A percentile compares a stretch with the other conserved stretches of the same genome.
phyloP scores from a whole-genome alignment of 768 basidiomycete genomes.

The Tricholoma sp. region DNA sequence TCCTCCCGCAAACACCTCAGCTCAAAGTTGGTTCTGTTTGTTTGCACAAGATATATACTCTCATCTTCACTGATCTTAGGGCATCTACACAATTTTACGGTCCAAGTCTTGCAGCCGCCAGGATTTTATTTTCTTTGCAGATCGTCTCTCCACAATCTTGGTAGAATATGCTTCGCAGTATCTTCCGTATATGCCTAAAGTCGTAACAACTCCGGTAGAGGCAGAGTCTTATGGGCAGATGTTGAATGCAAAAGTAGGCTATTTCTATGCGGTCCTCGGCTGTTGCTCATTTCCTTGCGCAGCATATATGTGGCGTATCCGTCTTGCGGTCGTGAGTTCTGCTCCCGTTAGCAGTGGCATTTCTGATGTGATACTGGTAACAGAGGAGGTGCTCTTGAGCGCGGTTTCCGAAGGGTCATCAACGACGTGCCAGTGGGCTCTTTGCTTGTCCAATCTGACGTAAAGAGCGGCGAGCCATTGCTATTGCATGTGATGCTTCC shows the following conservation, averaged over 20 bases:
- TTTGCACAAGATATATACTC: neutral
- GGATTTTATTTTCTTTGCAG: slow-evolving; percentile 92
- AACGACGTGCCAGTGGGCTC: slow-evolving; percentile 85
- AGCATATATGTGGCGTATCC: slow-evolving; percentile 84
- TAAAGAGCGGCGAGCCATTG: slow-evolving; percentile 79
- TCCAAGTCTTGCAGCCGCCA: slow-evolving; percentile 65
- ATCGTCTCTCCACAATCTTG: slow-evolving; percentile 79
- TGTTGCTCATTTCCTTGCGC: neutral
- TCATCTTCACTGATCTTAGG: slow-evolving; percentile 37
- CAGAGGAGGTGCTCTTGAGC: slow-evolving; percentile 87
- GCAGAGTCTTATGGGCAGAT: slow-evolving; percentile 54
- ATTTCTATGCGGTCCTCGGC: neutral
- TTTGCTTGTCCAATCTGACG: slow-evolving; percentile 86
- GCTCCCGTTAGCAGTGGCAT: neutral
- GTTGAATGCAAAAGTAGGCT: slow-evolving; percentile 52
- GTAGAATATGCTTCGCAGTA: slow-evolving; percentile 81
- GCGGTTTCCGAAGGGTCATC: slow-evolving; percentile 85
- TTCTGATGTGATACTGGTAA: slow-evolving; percentile 5
- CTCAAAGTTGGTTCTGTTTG: slow-evolving; percentile 46
- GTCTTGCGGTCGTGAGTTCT: slow-evolving; percentile 78
- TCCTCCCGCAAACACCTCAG: slow-evolving; percentile 79
- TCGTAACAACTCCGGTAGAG: slow-evolving; percentile 65
- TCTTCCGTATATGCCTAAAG: slow-evolving; percentile 64
- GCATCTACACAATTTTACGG: slow-evolving; percentile 84
- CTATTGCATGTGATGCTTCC: slow-evolving; percentile 83